A percentile compares a stretch with the other conserved stretches of the same genome.
Evolutionary conservation across 768 basidiomycete species (phyloP).

Genomic region (Phanerochaete carnosa): DNA sequence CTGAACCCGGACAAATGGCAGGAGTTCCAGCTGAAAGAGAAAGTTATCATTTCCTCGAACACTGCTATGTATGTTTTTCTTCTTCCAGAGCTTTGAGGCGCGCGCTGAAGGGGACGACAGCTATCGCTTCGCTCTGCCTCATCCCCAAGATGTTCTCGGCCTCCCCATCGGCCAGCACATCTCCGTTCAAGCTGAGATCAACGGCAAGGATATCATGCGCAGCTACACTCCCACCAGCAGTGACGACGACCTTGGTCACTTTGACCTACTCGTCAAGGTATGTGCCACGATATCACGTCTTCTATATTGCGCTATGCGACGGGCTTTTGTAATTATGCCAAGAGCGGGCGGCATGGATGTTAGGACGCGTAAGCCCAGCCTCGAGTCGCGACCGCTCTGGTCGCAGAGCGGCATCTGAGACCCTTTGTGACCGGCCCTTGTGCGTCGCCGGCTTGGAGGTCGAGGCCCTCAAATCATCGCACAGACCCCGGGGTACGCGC

Average conservation of each 20-base stretch:
- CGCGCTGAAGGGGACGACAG: slow-evolving; percentile 36
- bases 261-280: slow-evolving; percentile 97
- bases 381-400: not conserved
- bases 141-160: slow-evolving; percentile 74
- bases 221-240: slow-evolving; percentile 96
- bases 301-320: no score
- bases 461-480: no score
- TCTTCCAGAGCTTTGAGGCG: not conserved
- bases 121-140: slow-evolving; percentile 88
- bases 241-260: slow-evolving; percentile 89
- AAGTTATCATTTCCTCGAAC: slow-evolving; percentile 87
- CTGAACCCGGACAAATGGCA: slow-evolving; percentile 78
- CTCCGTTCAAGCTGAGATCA: slow-evolving; percentile 83
- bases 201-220: slow-evolving; percentile 85
- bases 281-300: not conserved
- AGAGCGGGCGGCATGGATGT: no score
- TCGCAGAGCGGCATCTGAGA: not conserved
- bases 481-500: no score
- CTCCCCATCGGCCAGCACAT: slow-evolving; percentile 98
- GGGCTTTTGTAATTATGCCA: no score
- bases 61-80: slow-evolving; percentile 77
- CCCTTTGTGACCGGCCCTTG: not conserved
- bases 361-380: not conserved
- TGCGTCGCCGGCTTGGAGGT: not conserved
- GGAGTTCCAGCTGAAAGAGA: slow-evolving; percentile 76